These are phyloP conservation scores for Dicorynia guianensis DNA, from an alignment of 306 rosid genomes.

Conservation along the genomic window DNA sequence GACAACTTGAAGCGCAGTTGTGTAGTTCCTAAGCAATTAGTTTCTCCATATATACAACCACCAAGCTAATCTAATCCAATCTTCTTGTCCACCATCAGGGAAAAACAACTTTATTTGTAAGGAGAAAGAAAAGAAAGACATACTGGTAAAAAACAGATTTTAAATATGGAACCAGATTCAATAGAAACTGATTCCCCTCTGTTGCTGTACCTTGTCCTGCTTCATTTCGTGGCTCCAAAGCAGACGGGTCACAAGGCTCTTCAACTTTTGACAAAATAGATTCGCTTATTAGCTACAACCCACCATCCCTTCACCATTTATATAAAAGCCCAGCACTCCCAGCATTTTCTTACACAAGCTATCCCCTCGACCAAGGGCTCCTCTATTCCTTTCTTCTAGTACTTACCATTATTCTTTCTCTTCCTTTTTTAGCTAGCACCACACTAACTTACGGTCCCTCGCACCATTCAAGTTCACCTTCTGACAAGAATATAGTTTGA, in stretches of 20 bases:
- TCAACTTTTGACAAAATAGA: conserved; percentile 41
- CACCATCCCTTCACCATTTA: conserved; percentile 35
- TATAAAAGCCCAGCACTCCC: conserved; percentile 39
- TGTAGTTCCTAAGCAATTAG: neutral
- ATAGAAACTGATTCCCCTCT: conserved; percentile 38
- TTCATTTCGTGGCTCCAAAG: conserved; percentile 55
- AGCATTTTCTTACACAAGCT: conserved; percentile 35
- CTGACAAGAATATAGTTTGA: neutral
- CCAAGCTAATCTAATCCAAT: neutral
- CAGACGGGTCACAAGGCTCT: conserved; percentile 45
- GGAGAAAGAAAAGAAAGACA: conserved; percentile 6
- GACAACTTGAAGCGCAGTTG: no score
- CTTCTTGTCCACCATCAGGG: neutral
- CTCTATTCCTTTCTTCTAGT: neutral
- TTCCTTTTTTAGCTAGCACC: neutral
- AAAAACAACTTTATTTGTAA: conserved; percentile 26
- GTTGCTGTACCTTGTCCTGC: conserved; percentile 38
- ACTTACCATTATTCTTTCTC: neutral
- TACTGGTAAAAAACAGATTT: neutral
- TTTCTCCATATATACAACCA: neutral
- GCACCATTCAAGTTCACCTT: neutral
- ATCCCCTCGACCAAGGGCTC: conserved; percentile 3
- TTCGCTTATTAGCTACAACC: conserved; percentile 43
- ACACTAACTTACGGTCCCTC: neutral
- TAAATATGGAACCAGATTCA: conserved; percentile 55